Conservation (phyloP, 345 rosid genomes). For the Salix brachista region DNA sequence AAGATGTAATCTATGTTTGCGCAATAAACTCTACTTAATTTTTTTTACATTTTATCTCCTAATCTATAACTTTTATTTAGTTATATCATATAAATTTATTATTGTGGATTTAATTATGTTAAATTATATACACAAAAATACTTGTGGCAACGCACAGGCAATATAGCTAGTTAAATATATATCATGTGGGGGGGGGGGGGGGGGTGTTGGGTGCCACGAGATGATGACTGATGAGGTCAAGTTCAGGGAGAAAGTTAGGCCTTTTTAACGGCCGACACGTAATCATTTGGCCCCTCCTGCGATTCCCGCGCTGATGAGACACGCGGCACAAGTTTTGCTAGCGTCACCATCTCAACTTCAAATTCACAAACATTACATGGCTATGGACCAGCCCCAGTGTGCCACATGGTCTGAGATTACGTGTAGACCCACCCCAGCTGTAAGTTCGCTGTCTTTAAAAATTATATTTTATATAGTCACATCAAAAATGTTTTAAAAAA, state of each 20-base stretch:
- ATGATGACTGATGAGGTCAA: conserved; percentile 28
- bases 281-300: conserved; percentile 2
- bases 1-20: too few species aligned
- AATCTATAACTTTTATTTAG: too few species aligned
- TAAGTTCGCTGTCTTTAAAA: not conserved
- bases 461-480: too few species aligned
- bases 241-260: conserved; percentile 12
- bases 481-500: too few species aligned
- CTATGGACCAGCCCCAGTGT: not conserved
- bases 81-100: too few species aligned
- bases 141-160: too few species aligned
- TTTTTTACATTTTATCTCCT: too few species aligned
- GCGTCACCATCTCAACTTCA: conserved; percentile 3
- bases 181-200: not conserved
- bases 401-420: not conserved
- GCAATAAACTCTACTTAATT: too few species aligned
- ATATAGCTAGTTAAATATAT: not conserved
- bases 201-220: not conserved
- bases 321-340: conserved; percentile 15
- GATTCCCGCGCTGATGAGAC: conserved; percentile 13
- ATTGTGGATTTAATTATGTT: too few species aligned
- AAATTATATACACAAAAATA: too few species aligned
- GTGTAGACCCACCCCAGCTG: not conserved
- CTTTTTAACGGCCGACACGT: conserved; percentile 41
- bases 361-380: not conserved